Conservation (phyloP, 805 yeast species). For the Dipodascus albidus region DNA sequence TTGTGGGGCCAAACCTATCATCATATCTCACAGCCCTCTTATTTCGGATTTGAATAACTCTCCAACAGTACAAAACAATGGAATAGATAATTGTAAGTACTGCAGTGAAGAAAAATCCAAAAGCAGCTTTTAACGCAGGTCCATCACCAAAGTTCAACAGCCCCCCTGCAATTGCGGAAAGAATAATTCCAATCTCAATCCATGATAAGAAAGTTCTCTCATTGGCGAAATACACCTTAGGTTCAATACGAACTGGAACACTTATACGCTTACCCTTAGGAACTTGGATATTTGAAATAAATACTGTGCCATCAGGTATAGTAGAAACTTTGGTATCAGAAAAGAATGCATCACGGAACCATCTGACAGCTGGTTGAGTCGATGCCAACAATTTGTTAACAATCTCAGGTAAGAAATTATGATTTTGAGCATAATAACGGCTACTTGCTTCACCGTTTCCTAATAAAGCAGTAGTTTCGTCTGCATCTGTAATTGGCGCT, state of each 20-base stretch:
- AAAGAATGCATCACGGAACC: slow-evolving; percentile 23
- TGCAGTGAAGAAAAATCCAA: slow-evolving; percentile 79
- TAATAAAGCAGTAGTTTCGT: slow-evolving; percentile 12
- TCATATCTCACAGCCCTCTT: slow-evolving; percentile 78
- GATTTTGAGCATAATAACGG: slow-evolving; percentile 1
- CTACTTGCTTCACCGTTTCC: slow-evolving; percentile 1
- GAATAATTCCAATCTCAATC: slow-evolving; percentile 80
- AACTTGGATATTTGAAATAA: slow-evolving; percentile 46
- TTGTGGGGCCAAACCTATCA: slow-evolving; percentile 78
- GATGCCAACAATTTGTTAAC: slow-evolving; percentile 5
- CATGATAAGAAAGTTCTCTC: slow-evolving; percentile 92
- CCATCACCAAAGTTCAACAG: slow-evolving; percentile 74
- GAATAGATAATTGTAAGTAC: slow-evolving; percentile 64
- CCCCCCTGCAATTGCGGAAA: slow-evolving; percentile 83
- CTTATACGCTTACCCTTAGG: slow-evolving; percentile 86
- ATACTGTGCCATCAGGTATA: slow-evolving; percentile 55
- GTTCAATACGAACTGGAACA: slow-evolving; percentile 94
- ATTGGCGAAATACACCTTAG: slow-evolving; percentile 97
- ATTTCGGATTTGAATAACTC: slow-evolving; percentile 72
- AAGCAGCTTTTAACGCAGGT: slow-evolving; percentile 66
- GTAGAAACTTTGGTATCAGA: slow-evolving; percentile 39
- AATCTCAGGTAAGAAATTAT: slow-evolving; percentile 2
- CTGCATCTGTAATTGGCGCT: slow-evolving; percentile 12
- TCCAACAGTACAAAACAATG: slow-evolving; percentile 60
- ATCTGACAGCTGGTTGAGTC: slow-evolving; percentile 4